These are phyloP conservation scores for Polyporus arcularius DNA, from an alignment of 768 basidiomycete species.

Conservation along the genomic window DNA sequence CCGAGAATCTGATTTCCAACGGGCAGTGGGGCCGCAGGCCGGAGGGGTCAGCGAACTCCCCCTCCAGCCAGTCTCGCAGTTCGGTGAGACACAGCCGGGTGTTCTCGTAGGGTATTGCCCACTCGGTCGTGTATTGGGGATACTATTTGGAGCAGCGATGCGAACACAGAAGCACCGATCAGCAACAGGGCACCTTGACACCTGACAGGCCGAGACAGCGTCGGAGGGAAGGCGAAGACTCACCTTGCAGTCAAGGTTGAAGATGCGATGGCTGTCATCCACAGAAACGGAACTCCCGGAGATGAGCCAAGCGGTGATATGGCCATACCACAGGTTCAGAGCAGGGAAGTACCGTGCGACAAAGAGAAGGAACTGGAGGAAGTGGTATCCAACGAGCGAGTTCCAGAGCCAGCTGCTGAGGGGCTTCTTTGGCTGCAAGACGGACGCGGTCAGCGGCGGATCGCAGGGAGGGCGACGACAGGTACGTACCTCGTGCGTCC, in stretches of 20 bases:
- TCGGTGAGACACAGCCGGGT: slow-evolving; percentile 69
- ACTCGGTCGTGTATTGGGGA: slow-evolving; percentile 93
- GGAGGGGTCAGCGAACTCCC: slow-evolving; percentile 62
- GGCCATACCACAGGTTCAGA: slow-evolving; percentile 65
- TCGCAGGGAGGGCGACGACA: slow-evolving; percentile 12
- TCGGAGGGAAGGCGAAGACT: slow-evolving; percentile 33
- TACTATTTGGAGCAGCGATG: slow-evolving; percentile 49
- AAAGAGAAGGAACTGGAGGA: slow-evolving; percentile 84
- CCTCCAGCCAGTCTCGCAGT: slow-evolving; percentile 68
- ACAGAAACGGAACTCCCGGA: slow-evolving; percentile 56
- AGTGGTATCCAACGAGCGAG: slow-evolving; percentile 73
- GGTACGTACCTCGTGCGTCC: slow-evolving; percentile 71
- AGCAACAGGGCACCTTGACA: neutral
- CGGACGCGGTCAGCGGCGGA: neutral
- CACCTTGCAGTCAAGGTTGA: slow-evolving; percentile 93
- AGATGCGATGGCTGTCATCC: slow-evolving; percentile 80
- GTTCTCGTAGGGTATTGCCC: slow-evolving; percentile 79
- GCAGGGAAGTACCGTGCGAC: slow-evolving; percentile 62
- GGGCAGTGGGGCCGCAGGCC: slow-evolving; percentile 91
- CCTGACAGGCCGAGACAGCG: neutral
- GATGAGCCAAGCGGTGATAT: slow-evolving; percentile 69
- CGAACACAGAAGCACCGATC: neutral
- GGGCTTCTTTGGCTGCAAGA: slow-evolving; percentile 50
- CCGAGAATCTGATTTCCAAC: slow-evolving; percentile 89
- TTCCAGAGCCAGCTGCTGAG: slow-evolving; percentile 69